A percentile compares a stretch with the other conserved stretches of the same genome.
These are phyloP conservation scores for Pseudocercospora fuligena DNA, from an alignment of 2,329 filamentous ascomycete species.

Conservation along the genomic window DNA sequence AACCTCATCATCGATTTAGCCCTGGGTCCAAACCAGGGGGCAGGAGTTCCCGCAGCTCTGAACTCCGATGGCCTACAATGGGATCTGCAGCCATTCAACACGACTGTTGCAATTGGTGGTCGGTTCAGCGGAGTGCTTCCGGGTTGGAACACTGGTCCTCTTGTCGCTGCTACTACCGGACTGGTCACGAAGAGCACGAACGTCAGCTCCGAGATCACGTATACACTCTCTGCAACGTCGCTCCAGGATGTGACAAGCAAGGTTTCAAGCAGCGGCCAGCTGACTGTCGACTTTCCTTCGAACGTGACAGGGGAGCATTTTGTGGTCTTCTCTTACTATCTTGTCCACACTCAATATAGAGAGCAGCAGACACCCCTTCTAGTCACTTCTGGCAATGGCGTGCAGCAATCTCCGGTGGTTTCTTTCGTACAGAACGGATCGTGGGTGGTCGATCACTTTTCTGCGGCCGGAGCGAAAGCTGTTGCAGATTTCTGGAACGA, in stretches of 20 bases:
- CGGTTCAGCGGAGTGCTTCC: constrained; percentile 41
- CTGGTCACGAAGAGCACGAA: constrained; percentile 18
- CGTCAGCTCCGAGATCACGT: constrained; percentile 24
- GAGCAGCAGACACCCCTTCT: constrained; percentile 38
- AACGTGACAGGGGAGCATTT: constrained; percentile 28
- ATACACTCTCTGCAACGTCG: constrained; percentile 30
- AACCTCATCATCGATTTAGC: constrained; percentile 49
- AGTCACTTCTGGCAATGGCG: constrained; percentile 25
- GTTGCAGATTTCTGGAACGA: constrained; percentile 41
- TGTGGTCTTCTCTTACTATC: constrained; percentile 40
- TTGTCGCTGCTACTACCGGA: constrained; percentile 29
- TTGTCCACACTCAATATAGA: constrained; percentile 35
- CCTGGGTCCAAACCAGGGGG: constrained; percentile 54
- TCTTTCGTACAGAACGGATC: constrained; percentile 41
- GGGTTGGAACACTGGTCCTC: constrained; percentile 45
- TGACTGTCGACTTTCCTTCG: constrained; percentile 30
- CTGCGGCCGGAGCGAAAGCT: constrained; percentile 31
- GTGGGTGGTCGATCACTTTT: constrained; percentile 43
- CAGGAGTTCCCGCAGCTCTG: constrained; percentile 49
- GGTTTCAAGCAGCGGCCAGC: constrained; percentile 31
- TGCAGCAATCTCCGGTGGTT: constrained; percentile 28
- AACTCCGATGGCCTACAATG: constrained; percentile 43
- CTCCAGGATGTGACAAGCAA: constrained; percentile 37
- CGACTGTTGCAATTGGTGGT: constrained; percentile 36
- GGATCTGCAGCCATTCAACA: constrained; percentile 41